phyloP scores from a whole-genome alignment of 176 grass and related monocot species.

The Phoenix roebelenii region DNA sequence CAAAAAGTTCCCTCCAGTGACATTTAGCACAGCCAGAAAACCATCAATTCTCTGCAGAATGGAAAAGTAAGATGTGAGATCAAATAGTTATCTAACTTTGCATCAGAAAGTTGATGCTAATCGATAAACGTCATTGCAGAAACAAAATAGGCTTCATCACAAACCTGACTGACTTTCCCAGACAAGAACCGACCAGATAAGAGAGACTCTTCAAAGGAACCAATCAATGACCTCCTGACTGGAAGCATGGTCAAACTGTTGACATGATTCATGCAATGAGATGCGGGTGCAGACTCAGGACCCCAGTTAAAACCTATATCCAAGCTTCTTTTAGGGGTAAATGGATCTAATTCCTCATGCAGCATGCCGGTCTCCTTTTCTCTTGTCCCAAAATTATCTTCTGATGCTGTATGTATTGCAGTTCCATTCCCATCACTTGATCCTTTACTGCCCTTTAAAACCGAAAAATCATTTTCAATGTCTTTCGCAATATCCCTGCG shows the following conservation, averaged over 20 bases:
- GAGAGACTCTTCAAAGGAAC: constrained; percentile 97
- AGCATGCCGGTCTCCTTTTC: constrained; percentile 35
- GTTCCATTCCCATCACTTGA: constrained; percentile 23
- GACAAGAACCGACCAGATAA: constrained; percentile 80
- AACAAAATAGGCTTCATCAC: not conserved
- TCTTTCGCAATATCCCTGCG: constrained; percentile 28
- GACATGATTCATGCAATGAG: constrained; percentile 26
- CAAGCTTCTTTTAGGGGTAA: constrained; percentile 30
- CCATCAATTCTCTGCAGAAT: constrained; percentile 72
- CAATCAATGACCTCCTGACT: constrained; percentile 69
- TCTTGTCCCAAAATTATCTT: constrained; percentile 13
- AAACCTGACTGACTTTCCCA: constrained; percentile 77
- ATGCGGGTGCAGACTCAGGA: constrained; percentile 25
- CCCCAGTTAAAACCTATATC: constrained; percentile 16
- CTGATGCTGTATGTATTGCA: constrained; percentile 11
- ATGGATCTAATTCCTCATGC: constrained; percentile 39
- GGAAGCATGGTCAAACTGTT: constrained; percentile 35
- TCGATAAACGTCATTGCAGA: not conserved
- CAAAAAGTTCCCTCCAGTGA: constrained; percentile 76
- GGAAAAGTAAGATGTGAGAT: not conserved
- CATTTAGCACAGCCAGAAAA: constrained; percentile 78
- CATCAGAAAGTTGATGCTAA: not conserved
- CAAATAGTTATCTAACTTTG: not conserved
- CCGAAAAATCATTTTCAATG: constrained; percentile 38
- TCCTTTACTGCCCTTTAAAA: constrained; percentile 24